Conservation (phyloP, 352 stramenopile genomes). For the Pythium guiyangense region DNA sequence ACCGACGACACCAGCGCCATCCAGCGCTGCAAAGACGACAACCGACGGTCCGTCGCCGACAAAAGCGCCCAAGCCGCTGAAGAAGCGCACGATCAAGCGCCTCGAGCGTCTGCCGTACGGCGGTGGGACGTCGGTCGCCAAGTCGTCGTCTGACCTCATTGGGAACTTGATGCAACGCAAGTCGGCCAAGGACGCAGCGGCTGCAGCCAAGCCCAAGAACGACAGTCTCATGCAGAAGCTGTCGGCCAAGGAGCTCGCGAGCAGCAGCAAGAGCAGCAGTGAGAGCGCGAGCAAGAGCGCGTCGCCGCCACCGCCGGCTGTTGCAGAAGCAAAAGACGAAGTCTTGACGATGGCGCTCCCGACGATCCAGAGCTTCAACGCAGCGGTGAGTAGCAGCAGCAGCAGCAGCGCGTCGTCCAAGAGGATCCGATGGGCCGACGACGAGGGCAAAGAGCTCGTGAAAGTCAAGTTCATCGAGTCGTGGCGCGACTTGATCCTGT, state of each 20-base stretch:
- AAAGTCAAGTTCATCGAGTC: constrained; percentile 86
- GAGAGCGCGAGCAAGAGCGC: constrained; percentile 6
- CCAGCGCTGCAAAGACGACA: not conserved
- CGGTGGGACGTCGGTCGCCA: constrained; percentile 48
- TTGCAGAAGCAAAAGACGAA: constrained; percentile 24
- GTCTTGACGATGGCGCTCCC: constrained; percentile 55
- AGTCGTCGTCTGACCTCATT: constrained; percentile 70
- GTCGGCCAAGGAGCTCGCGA: constrained; percentile 12
- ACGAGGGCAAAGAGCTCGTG: constrained; percentile 68
- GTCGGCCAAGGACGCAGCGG: constrained; percentile 55
- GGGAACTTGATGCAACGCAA: constrained; percentile 82
- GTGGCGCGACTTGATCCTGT: constrained; percentile 72
- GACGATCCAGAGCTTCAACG: constrained; percentile 83
- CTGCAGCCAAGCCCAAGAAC: constrained; percentile 27
- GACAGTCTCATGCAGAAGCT: constrained; percentile 19
- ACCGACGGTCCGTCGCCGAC: constrained; percentile 13
- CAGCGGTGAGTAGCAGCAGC: constrained; percentile 15
- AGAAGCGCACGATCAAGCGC: constrained; percentile 73
- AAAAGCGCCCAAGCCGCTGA: constrained; percentile 44
- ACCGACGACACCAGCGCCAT: not conserved
- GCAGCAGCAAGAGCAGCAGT: constrained; percentile 10
- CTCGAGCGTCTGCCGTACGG: constrained; percentile 67
- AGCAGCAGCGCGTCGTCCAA: constrained; percentile 24
- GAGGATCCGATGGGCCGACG: constrained; percentile 79
- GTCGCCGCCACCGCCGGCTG: constrained; percentile 11